Evolutionary conservation across 2,329 filamentous ascomycete genomes (phyloP).

Genomic region (Ascochyta clinopodiicola): DNA sequence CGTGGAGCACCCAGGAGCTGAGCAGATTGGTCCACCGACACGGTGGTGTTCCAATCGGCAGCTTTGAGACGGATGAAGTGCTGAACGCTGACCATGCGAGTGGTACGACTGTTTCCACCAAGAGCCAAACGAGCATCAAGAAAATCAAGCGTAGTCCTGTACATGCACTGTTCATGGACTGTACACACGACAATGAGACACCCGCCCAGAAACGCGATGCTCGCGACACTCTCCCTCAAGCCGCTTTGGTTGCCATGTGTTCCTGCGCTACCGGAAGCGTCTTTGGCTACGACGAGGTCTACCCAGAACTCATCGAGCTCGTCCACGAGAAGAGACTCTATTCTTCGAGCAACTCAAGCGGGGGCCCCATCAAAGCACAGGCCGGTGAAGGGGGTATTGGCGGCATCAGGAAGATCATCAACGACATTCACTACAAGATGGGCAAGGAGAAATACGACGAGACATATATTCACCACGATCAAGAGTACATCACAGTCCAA

Average conservation of each 20-base stretch:
- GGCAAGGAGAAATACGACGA: slow-evolving; percentile 93
- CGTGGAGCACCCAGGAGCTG: slow-evolving; percentile 92
- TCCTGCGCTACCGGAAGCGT: slow-evolving; percentile 93
- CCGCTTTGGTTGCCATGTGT: slow-evolving; percentile 94
- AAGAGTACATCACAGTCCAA: slow-evolving; percentile 95
- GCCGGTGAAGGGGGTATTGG: slow-evolving; percentile 84
- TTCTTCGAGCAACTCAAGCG: slow-evolving; percentile 74
- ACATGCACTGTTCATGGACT: slow-evolving; percentile 97
- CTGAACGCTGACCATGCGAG: slow-evolving; percentile 63
- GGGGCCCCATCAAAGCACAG: slow-evolving; percentile 64
- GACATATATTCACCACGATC: slow-evolving; percentile 95
- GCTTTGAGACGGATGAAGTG: slow-evolving; percentile 92
- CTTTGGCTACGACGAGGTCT: slow-evolving; percentile 97
- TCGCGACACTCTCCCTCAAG: slow-evolving; percentile 90
- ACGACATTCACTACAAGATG: slow-evolving; percentile 95
- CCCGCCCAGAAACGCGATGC: slow-evolving; percentile 95
- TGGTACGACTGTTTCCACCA: slow-evolving; percentile 22
- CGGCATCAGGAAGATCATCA: slow-evolving; percentile 88
- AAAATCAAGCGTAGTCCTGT: slow-evolving; percentile 87
- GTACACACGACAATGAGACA: slow-evolving; percentile 97
- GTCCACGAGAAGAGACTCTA: slow-evolving; percentile 89
- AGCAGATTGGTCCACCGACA: slow-evolving; percentile 93
- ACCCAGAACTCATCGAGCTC: slow-evolving; percentile 89
- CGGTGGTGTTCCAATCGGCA: slow-evolving; percentile 92
- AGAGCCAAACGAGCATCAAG: slow-evolving; percentile 69